Conservation (phyloP, 345 rosid genomes). For the Citrus mangshanensis region DNA sequence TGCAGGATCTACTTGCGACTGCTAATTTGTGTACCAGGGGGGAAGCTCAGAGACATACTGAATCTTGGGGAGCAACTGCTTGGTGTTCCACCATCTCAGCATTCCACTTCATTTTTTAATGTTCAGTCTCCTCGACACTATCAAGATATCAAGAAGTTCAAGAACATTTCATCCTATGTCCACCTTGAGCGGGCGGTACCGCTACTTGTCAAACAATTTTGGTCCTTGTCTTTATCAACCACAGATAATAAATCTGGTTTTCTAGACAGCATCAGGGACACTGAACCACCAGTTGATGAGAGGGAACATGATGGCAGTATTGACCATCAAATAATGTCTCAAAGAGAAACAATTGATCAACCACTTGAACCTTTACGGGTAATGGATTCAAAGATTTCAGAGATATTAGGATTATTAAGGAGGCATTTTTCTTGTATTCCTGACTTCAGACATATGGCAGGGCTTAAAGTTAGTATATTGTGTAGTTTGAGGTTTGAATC, state of each 20-base stretch:
- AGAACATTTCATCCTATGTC: conserved; percentile 56
- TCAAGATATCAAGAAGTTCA: conserved; percentile 59
- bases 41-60: conserved; percentile 62
- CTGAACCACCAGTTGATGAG: conserved; percentile 43
- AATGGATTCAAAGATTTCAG: conserved; percentile 82
- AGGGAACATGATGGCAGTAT: conserved; percentile 34
- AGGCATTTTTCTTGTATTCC: conserved; percentile 83
- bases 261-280: conserved; percentile 39
- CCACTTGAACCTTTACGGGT: conserved; percentile 65
- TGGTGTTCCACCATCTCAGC: conserved; percentile 64
- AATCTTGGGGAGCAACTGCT: conserved; percentile 63
- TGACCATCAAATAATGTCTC: conserved; percentile 36
- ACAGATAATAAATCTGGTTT: conserved; percentile 42
- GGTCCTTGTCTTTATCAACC: conserved; percentile 75
- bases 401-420: conserved; percentile 60
- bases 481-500: conserved; percentile 81
- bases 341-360: conserved; percentile 36
- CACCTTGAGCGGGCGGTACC: conserved; percentile 63
- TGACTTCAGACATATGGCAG: conserved; percentile 76
- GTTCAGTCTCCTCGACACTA: conserved; percentile 57
- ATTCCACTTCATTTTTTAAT: conserved; percentile 61
- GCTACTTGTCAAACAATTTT: conserved; percentile 76
- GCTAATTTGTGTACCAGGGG: conserved; percentile 83
- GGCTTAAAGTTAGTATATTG: conserved; percentile 65
- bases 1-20: conserved; percentile 89